Conservation (phyloP, 805 yeast genomes). For the Metschnikowia aberdeeniae region DNA sequence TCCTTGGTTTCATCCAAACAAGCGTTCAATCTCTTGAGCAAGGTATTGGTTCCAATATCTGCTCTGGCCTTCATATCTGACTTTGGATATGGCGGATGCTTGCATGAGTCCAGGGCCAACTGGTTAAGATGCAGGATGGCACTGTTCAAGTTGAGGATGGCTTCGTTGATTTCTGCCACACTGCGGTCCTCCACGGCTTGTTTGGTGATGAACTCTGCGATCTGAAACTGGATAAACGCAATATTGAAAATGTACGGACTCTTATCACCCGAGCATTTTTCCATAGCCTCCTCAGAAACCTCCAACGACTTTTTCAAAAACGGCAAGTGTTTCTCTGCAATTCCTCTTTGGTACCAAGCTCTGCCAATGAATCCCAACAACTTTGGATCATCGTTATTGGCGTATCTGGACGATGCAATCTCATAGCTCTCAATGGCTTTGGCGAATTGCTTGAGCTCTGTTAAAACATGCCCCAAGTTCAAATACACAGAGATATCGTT, state of each 20-base stretch:
- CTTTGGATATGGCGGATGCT: conserved; percentile 71
- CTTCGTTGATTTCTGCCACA: conserved; percentile 54
- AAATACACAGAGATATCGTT: conserved; percentile 79
- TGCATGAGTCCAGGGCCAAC: conserved; percentile 49
- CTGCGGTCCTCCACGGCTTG: conserved; percentile 54
- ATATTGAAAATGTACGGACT: conserved; percentile 64
- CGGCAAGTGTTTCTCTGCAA: conserved; percentile 59
- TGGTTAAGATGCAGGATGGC: conserved; percentile 60
- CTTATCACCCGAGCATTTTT: conserved; percentile 23
- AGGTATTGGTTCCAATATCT: conserved; percentile 74
- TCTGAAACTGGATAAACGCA: conserved; percentile 79
- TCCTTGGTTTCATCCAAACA: conserved; percentile 68
- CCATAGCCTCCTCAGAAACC: conserved; percentile 55
- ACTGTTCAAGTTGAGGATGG: conserved; percentile 52
- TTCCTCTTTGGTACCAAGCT: conserved; percentile 83
- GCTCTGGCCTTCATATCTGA: conserved; percentile 83
- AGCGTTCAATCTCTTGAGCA: conserved; percentile 66
- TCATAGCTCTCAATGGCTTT: conserved; percentile 90
- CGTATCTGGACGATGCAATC: conserved; percentile 64
- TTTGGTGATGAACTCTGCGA: conserved; percentile 77
- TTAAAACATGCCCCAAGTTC: conserved; percentile 82
- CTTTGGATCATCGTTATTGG: conserved; percentile 60
- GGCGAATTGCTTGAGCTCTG: conserved; percentile 75
- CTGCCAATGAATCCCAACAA: conserved; percentile 73
- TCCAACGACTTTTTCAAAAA: conserved; percentile 60